Evolutionary conservation across 306 rosid genomes (phyloP), one percentile per base, ranked within the genome.

Genomic region (Cicer arietinum): DNA sequence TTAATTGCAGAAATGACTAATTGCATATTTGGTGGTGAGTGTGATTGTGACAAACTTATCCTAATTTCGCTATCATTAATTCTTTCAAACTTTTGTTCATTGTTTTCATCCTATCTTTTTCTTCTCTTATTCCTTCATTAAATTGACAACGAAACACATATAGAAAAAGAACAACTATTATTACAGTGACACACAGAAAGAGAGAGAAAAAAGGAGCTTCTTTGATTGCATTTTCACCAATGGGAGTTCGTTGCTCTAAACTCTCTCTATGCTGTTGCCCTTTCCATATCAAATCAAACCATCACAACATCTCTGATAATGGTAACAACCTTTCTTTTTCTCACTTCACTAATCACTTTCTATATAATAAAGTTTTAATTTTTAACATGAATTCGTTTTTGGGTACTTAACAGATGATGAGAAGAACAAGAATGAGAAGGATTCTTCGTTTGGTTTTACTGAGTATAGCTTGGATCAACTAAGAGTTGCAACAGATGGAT

Each of bases 161-260:
- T 30, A 62, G 57, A 12, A 56, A 63, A 22, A 77, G 42, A 68
- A 14, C 35, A 8, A 13, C 3, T 43, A 73, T 14, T 18, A 22
- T 10, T 53, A 12, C 10, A 57, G 53, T 69, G 75, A 82, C 51
- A 30, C 37, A 30, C 1, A 30, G 6, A 25, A 0, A 68, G 14
- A 64, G 16, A 69, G 30, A 73, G 18, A 45, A 45, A 64, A 10
- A 65, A 10, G 4, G 39, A 25, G 52, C 50, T 66, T 6, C 39
- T 64, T 63, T 48, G 64, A 69, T 75, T 87, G 56, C 70, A n/a
- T 62, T 71, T 63, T 81, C 10, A 62, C 86, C 84, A 82, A 95
- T 95, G 99, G 99, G 99, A 85, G 94, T 75, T 89, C 91, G 97
- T 77, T 95, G 98, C 90, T 95, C 99, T 77, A 95, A 84, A 74